phyloP scores from a whole-genome alignment of 2,329 filamentous ascomycete genomes.

The Trichophyton schoenleinii region DNA sequence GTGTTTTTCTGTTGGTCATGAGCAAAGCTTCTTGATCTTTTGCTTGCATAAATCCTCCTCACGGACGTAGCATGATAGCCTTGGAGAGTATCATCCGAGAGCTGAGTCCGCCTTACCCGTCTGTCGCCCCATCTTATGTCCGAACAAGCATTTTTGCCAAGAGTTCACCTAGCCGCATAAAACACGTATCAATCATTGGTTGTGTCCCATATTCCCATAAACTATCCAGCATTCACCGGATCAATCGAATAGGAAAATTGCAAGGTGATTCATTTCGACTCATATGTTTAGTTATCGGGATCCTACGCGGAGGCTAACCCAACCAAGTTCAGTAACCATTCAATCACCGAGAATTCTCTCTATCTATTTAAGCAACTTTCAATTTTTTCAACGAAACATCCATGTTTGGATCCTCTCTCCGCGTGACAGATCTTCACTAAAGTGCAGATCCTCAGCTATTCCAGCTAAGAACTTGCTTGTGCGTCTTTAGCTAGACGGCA shows the following conservation, averaged over 20 bases:
- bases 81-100: not conserved
- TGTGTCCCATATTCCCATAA: not conserved
- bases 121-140: not conserved
- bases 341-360: not conserved
- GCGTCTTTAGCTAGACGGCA: not conserved
- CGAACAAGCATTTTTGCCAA: constrained; percentile 2
- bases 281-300: no score
- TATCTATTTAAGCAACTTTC: not conserved
- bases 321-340: not conserved
- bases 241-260: not conserved
- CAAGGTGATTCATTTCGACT: not conserved
- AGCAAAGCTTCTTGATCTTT: not conserved
- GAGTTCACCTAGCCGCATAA: not conserved
- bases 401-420: not conserved
- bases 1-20: not conserved
- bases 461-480: not conserved
- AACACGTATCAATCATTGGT: not conserved
- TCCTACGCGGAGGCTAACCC: no score
- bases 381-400: not conserved
- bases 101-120: not conserved
- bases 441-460: not conserved
- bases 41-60: not conserved
- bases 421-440: not conserved
- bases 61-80: not conserved
- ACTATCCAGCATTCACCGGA: not conserved